These are phyloP conservation scores for Piloderma croceum DNA, from an alignment of 768 basidiomycete species.

Conservation along the genomic window DNA sequence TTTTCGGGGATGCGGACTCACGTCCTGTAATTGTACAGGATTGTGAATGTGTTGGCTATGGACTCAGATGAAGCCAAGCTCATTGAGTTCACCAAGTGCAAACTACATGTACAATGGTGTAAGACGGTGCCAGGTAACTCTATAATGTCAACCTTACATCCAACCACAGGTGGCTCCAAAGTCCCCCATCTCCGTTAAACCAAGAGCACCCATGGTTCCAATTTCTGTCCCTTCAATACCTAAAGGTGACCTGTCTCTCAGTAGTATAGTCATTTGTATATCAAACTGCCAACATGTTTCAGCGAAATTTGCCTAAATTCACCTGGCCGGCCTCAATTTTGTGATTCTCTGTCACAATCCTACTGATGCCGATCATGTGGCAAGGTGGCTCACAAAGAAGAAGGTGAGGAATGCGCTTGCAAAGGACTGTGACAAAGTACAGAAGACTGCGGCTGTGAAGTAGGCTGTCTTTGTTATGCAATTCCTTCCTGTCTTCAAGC, in stretches of 20 bases:
- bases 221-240: conserved; percentile 21
- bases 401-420: conserved; percentile 27
- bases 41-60: conserved; percentile 89
- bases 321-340: too few species aligned
- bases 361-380: conserved; percentile 72
- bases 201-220: conserved; percentile 14
- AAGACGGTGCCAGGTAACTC: conserved; percentile 59
- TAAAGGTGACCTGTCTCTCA: conserved; percentile 76
- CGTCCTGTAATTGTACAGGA: conserved; percentile 47
- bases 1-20: neutral
- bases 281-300: conserved; percentile 84
- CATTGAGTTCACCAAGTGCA: conserved; percentile 93
- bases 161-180: neutral
- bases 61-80: conserved; percentile 67
- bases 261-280: conserved; percentile 68
- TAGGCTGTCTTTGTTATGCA: too few species aligned
- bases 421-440: conserved; percentile 31
- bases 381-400: conserved; percentile 83
- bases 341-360: too few species aligned
- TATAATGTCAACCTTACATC: neutral
- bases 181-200: neutral
- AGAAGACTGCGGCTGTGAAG: conserved; percentile 33
- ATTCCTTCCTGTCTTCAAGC: too few species aligned
- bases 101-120: conserved; percentile 85
- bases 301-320: too few species aligned